These are phyloP conservation scores for Torrubiellomyces zombiae DNA, from an alignment of 2,329 filamentous ascomycete species.

Conservation along the genomic window DNA sequence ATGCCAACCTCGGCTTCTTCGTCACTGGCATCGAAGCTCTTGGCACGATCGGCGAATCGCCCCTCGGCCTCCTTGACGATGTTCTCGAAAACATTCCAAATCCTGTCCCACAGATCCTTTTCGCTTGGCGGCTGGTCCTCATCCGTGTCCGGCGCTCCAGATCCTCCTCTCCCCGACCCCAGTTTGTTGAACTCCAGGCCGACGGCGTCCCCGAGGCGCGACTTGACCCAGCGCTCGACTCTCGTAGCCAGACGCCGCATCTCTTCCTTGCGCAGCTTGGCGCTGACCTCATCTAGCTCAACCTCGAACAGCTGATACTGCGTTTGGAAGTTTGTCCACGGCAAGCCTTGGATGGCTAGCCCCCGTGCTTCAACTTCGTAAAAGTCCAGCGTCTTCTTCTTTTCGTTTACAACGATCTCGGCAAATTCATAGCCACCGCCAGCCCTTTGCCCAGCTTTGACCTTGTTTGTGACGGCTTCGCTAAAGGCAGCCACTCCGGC, in stretches of 20 bases:
- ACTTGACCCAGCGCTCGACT: conserved; percentile 86
- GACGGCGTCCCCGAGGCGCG: conserved; percentile 70
- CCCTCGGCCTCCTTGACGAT: conserved; percentile 74
- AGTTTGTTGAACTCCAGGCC: conserved; percentile 93
- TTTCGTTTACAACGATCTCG: conserved; percentile 75
- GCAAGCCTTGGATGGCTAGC: conserved; percentile 58
- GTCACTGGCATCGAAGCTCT: conserved; percentile 81
- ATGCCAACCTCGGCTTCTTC: conserved; percentile 86
- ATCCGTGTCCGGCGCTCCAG: conserved; percentile 61
- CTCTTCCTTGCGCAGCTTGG: conserved; percentile 76
- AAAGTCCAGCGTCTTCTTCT: conserved; percentile 53
- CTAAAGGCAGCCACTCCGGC: conserved; percentile 68
- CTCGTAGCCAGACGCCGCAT: conserved; percentile 84
- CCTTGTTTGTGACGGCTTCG: conserved; percentile 69
- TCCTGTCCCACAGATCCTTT: conserved; percentile 85
- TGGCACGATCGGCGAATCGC: conserved; percentile 73
- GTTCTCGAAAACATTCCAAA: conserved; percentile 73
- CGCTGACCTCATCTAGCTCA: conserved; percentile 79
- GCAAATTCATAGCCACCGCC: conserved; percentile 87
- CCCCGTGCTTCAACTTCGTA: conserved; percentile 64
- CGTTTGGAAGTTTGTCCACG: conserved; percentile 77
- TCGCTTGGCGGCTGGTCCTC: conserved; percentile 66
- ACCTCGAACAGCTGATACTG: conserved; percentile 71
- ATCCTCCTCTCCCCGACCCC: conserved; percentile 70
- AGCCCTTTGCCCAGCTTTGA: conserved; percentile 86